Percentiles rank a stretch among this genome's conserved stretches.
Conservation (phyloP, 2,329 filamentous ascomycete genomes). For the Cercospora citrullina region DNA sequence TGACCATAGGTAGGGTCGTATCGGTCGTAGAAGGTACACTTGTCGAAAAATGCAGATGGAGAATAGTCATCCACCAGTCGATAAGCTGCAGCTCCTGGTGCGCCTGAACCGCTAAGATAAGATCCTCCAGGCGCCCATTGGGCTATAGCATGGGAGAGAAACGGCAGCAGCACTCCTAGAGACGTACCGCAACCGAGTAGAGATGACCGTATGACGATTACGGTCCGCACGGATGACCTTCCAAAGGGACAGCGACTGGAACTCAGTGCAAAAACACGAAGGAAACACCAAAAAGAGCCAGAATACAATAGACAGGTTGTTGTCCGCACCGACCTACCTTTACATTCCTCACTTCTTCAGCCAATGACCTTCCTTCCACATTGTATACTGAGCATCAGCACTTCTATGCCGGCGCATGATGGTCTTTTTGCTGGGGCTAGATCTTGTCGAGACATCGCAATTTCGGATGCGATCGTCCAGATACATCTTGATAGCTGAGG, state of each 20-base stretch:
- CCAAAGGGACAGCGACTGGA: background rate
- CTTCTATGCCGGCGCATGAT: background rate
- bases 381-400: background rate
- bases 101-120: conserved; percentile 33
- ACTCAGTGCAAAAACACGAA: background rate
- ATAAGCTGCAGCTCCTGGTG: conserved; percentile 34
- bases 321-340: conserved; percentile 23
- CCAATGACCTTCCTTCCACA: conserved; percentile 10
- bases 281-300: conserved; percentile 1
- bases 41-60: conserved; percentile 38
- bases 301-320: conserved; percentile 23
- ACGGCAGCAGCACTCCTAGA: conserved; percentile 22
- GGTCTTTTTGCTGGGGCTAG: background rate
- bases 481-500: background rate
- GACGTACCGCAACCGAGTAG: conserved; percentile 30
- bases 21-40: conserved; percentile 39
- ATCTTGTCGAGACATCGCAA: background rate
- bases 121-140: conserved; percentile 35
- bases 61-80: conserved; percentile 37
- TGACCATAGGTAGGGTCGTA: conserved; percentile 38
- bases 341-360: conserved; percentile 25
- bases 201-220: conserved; percentile 31
- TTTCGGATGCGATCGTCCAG: background rate
- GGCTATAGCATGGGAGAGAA: conserved; percentile 23
- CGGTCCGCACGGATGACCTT: background rate